Evolutionary conservation across 2,329 filamentous ascomycete species (phyloP).

Genomic region (Hymenoscyphus fraxineus): DNA sequence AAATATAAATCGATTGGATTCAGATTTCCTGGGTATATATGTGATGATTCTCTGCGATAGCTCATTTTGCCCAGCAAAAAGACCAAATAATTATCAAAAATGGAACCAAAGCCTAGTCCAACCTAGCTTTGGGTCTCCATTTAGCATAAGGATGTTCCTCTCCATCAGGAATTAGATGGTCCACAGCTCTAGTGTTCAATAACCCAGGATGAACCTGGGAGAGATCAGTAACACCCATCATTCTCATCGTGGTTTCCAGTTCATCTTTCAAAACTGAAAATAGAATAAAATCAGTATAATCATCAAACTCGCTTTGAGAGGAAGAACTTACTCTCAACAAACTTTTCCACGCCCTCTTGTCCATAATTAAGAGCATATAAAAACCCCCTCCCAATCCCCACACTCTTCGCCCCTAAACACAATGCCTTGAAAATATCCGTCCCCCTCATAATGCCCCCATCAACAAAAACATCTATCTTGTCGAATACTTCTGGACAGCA

Average conservation of each 20-base stretch:
- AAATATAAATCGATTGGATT: no score
- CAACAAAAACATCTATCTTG: conserved; percentile 58
- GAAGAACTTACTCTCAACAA: conserved; percentile 48
- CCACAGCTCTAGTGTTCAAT: conserved; percentile 51
- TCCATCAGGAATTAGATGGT: conserved; percentile 43
- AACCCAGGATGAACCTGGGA: conserved; percentile 58
- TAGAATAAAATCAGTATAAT: conserved; percentile 11
- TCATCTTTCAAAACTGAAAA: conserved; percentile 52
- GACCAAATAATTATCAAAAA: background rate
- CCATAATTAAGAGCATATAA: conserved; percentile 60
- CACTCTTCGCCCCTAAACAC: conserved; percentile 60
- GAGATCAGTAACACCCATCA: conserved; percentile 60
- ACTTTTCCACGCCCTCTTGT: conserved; percentile 51
- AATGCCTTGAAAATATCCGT: conserved; percentile 66
- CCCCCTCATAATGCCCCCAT: conserved; percentile 62
- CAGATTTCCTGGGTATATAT: no score
- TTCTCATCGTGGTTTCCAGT: conserved; percentile 61
- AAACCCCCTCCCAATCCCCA: conserved; percentile 59
- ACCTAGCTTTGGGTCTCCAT: conserved; percentile 32
- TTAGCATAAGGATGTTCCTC: conserved; percentile 45
- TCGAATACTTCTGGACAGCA: conserved; percentile 58
- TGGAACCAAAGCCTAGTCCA: background rate
- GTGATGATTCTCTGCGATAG: no score
- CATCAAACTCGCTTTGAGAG: background rate
- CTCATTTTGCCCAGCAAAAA: background rate